A percentile compares a stretch with the other conserved stretches of the same genome.
phyloP scores from a whole-genome alignment of 805 yeast genomes.

The Zygoascus bituminiphila region DNA sequence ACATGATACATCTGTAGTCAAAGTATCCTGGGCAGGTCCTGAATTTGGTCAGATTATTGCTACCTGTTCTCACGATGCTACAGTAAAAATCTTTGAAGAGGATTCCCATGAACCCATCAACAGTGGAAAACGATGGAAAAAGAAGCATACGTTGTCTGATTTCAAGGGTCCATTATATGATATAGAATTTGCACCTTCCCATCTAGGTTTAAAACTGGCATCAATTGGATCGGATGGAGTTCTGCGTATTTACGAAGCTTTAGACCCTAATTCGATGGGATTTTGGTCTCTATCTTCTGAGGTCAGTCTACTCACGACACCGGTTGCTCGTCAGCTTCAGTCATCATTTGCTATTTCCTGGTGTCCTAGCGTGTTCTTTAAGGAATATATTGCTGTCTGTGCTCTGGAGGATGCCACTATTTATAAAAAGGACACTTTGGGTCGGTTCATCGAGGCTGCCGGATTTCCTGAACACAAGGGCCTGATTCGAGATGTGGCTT shows the following conservation, averaged over 20 bases:
- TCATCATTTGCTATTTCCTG: constrained; percentile 80
- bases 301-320: constrained; percentile 47
- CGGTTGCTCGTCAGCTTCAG: constrained; percentile 75
- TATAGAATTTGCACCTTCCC: constrained; percentile 82
- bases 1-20: constrained; percentile 80
- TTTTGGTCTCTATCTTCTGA: constrained; percentile 76
- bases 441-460: constrained; percentile 39
- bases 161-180: constrained; percentile 84
- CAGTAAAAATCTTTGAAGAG: constrained; percentile 88
- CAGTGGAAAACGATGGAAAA: constrained; percentile 79
- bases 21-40: constrained; percentile 89
- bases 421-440: constrained; percentile 47
- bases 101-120: constrained; percentile 65
- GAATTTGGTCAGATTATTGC: constrained; percentile 84
- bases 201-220: constrained; percentile 72
- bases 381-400: constrained; percentile 74
- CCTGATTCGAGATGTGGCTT: constrained; percentile 74
- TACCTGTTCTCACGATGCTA: constrained; percentile 82
- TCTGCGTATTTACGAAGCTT: constrained; percentile 74
- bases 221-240: constrained; percentile 86
- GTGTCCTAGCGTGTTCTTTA: constrained; percentile 80
- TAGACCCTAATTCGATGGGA: constrained; percentile 81
- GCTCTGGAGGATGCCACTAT: constrained; percentile 83
- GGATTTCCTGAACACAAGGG: constrained; percentile 80
- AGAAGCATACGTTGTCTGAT: constrained; percentile 70